Conservation (phyloP, 176 grass and related monocot genomes). For the Puya raimondii region DNA sequence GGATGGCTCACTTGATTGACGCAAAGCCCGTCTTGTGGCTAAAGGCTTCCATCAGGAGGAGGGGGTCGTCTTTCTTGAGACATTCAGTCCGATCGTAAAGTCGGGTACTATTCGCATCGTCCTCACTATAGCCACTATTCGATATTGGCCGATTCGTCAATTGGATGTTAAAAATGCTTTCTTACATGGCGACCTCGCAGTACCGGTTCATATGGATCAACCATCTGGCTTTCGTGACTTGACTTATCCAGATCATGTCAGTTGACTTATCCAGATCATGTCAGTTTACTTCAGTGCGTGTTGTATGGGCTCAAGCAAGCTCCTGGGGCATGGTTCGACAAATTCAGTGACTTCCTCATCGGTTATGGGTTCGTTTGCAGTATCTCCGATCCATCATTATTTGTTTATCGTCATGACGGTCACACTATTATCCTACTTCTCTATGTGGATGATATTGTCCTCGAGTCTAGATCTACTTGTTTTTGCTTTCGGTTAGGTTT, state of each 20-base stretch:
- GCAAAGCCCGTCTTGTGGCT: too few species aligned
- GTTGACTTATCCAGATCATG: not conserved
- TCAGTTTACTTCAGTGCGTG: not conserved
- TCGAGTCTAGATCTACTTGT: too few species aligned
- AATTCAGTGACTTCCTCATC: not conserved
- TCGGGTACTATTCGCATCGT: not conserved
- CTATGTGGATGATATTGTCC: too few species aligned
- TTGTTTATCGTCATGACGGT: too few species aligned
- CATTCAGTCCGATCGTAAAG: not conserved
- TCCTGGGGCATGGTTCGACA: not conserved
- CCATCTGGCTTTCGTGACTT: not conserved
- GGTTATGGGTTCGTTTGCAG: not conserved
- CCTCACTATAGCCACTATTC: not conserved
- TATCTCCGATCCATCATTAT: not conserved
- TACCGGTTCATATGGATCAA: not conserved
- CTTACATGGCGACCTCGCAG: not conserved
- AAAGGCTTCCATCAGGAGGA: too few species aligned
- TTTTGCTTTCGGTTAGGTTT: too few species aligned
- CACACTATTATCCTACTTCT: too few species aligned
- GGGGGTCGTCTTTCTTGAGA: conserved; percentile 1
- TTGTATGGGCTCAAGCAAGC: conserved; percentile 18
- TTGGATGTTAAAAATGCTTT: not conserved
- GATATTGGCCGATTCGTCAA: not conserved
- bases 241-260: too few species aligned
- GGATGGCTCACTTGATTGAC: too few species aligned